Evolutionary conservation across 257 asterid genomes (phyloP).

Genomic region (Perilla frutescens): DNA sequence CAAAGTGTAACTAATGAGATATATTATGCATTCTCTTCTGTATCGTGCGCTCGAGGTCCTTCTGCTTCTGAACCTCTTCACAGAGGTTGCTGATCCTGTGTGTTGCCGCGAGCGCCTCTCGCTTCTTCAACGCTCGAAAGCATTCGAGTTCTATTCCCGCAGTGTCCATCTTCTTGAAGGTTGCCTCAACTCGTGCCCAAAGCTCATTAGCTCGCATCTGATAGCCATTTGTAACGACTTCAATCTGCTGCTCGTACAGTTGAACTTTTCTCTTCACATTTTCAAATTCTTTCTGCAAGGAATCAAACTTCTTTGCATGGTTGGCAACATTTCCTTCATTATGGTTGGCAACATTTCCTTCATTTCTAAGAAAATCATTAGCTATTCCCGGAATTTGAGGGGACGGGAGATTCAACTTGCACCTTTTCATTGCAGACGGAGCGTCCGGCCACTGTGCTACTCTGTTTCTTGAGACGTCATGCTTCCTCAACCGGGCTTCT

Average conservation of each 20-base stretch:
- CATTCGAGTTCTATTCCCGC: constrained; percentile 90
- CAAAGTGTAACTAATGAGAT: too few species aligned
- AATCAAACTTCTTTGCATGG: constrained; percentile 43
- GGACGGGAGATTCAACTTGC: constrained; percentile 85
- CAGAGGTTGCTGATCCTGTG: constrained; percentile 80
- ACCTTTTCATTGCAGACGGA: constrained; percentile 88
- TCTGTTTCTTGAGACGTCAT: constrained; percentile 88
- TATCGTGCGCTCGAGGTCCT: constrained; percentile 74
- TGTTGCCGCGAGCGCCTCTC: constrained; percentile 78
- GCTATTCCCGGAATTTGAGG: constrained; percentile 98
- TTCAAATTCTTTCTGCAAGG: too few species aligned
- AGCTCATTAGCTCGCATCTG: constrained; percentile 84
- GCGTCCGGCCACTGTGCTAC: constrained; percentile 96
- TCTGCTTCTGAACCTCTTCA: constrained; percentile 99
- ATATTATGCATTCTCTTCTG: constrained; percentile 49
- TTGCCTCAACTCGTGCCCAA: constrained; percentile 75
- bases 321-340: constrained; percentile 93
- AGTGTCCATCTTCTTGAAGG: constrained; percentile 85
- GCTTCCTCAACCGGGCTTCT: constrained; percentile 93
- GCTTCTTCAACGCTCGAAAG: constrained; percentile 79
- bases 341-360: constrained; percentile 47
- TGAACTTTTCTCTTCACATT: too few species aligned
- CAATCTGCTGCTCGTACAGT: too few species aligned
- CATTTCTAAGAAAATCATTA: constrained; percentile 78
- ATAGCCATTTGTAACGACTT: neutral